phyloP scores from a whole-genome alignment of 352 stramenopile genomes.

The Phytophthora melonis region DNA sequence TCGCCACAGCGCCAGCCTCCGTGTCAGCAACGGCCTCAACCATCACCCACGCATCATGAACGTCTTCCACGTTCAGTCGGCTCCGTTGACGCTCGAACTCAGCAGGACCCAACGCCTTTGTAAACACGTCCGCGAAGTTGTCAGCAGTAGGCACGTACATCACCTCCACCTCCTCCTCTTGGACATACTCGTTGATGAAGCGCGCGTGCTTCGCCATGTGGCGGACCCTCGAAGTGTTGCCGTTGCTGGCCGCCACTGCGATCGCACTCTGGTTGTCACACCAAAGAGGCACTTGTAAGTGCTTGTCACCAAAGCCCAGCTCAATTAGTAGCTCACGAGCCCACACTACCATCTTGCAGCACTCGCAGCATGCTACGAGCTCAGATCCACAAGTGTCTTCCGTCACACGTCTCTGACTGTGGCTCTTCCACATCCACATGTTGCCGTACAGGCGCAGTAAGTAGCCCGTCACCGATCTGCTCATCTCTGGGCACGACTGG shows the following conservation, averaged over 20 bases:
- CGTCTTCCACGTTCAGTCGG: slow-evolving; percentile 4
- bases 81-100: slow-evolving; percentile 10
- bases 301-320: background rate
- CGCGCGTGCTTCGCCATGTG: slow-evolving; percentile 13
- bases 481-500: slow-evolving; percentile 6
- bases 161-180: slow-evolving; percentile 2
- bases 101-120: slow-evolving; percentile 7
- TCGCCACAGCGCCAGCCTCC: too few species aligned
- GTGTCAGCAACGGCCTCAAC: background rate
- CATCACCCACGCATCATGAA: too few species aligned
- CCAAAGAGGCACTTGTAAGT: background rate
- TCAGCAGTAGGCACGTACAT: background rate
- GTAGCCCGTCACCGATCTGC: slow-evolving; percentile 7
- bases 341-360: too few species aligned
- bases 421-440: too few species aligned
- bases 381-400: too few species aligned
- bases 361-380: too few species aligned
- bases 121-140: slow-evolving; percentile 4
- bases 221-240: slow-evolving; percentile 7
- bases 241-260: slow-evolving; percentile 2
- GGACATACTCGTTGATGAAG: slow-evolving; percentile 13
- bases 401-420: too few species aligned
- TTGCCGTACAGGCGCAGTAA: background rate
- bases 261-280: slow-evolving; percentile 14
- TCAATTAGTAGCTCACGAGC: background rate